Base-by-base conservation (phyloP, 805 yeast species). In the Ogataea neopini region DNA sequence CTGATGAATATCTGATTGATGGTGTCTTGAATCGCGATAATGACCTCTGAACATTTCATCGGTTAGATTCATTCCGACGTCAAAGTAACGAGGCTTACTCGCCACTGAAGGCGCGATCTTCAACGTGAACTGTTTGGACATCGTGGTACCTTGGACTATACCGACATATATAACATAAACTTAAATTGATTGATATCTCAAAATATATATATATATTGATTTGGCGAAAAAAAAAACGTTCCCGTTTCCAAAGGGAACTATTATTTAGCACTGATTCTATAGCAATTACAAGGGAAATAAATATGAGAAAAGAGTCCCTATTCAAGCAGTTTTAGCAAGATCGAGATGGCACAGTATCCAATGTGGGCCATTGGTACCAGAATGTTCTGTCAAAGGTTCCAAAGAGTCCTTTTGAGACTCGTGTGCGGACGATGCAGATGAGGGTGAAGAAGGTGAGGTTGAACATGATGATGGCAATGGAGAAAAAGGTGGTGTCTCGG, bases 11-110 rank as follows among this genome's bases (percentile, higher is more conserved):
- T 94, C 99, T 2, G 76, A 56, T 1, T 76, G 76, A 61, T 92
- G 98, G 36, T 74, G 75, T 23, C 81, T 78, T 6, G 48, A 45
- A 11, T 85, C 90, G 52, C 88, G 78, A 61, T 94, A 94, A 7
- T 66, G 51, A 1, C 99, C 99, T 40, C 74, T 76, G 64, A 88
- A 94, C 94, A 91, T 94, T 3, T 80, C 73, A 64, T 92, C 99
- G 0, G 96, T 85, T 60, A 92, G 75, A 63, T 92, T 92, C 57
- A 89, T 87, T 1, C 67, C 70, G 11, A 66, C 68, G 40, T 66
- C 70, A 36, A 49, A 66, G 43, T 65, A 26, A 79, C 87, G 52
- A 4, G 68, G 66, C 23, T 35, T 47, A 2, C 33, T 28, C n/a
- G 17, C 19, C 26, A 45, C 28, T 15, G 43, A 25, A 14, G 43